These are phyloP conservation scores for Porcisia hertigi DNA, from an alignment of 208 protist genomes.

Conservation along the genomic window DNA sequence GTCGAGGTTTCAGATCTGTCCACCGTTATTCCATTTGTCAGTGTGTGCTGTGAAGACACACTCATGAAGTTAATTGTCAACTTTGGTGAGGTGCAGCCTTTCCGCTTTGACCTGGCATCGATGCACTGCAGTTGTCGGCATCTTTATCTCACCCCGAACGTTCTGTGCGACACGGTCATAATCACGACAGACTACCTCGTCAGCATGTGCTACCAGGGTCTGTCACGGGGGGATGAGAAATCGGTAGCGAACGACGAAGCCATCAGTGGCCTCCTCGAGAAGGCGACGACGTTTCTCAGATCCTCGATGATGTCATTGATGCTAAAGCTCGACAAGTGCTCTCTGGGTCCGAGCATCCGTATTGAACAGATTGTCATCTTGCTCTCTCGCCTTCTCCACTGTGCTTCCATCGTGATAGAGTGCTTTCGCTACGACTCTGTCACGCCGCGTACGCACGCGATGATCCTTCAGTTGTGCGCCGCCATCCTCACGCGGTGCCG, in stretches of 20 bases:
- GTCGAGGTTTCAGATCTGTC: constrained; percentile 43
- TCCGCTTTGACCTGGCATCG: constrained; percentile 79
- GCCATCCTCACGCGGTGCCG: constrained; percentile 52
- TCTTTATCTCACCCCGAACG: constrained; percentile 46
- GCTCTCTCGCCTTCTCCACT: constrained; percentile 75
- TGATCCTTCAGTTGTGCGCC: constrained; percentile 77
- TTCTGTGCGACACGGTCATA: constrained; percentile 68
- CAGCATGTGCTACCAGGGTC: constrained; percentile 67
- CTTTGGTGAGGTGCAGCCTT: constrained; percentile 81
- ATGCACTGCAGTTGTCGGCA: constrained; percentile 72
- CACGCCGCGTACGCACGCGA: constrained; percentile 58
- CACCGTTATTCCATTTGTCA: constrained; percentile 73
- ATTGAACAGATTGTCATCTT: constrained; percentile 35
- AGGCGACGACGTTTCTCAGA: constrained; percentile 65
- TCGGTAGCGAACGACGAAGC: constrained; percentile 53
- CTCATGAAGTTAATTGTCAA: constrained; percentile 88
- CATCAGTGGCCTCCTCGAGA: constrained; percentile 67
- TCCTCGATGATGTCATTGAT: constrained; percentile 45
- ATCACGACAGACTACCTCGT: constrained; percentile 79
- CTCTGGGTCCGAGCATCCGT: constrained; percentile 18
- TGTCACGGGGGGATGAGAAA: constrained; percentile 24
- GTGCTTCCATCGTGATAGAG: constrained; percentile 66
- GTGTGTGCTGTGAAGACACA: constrained; percentile 43
- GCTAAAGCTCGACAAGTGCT: constrained; percentile 29
- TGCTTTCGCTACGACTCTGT: constrained; percentile 81